Conservation (phyloP, 352 stramenopile genomes). For the Albugo laibachii region DNA sequence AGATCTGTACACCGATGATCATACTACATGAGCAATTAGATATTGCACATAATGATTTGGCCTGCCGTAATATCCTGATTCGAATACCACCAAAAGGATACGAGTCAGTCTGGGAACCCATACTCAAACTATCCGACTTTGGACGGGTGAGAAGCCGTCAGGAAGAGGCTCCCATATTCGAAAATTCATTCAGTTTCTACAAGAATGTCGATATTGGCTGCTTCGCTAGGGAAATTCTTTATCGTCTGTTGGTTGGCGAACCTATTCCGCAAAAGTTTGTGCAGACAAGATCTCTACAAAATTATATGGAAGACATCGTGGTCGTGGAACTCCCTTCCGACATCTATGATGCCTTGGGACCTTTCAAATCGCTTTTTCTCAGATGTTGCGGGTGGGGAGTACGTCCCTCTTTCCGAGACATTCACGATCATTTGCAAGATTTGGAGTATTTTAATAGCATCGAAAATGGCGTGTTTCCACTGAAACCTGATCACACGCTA, state of each 20-base stretch:
- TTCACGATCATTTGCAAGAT: slow-evolving; percentile 58
- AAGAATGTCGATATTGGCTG: slow-evolving; percentile 69
- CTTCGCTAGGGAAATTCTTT: slow-evolving; percentile 63
- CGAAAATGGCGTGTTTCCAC: slow-evolving; percentile 54
- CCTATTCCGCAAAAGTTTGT: slow-evolving; percentile 49
- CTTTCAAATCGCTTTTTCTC: slow-evolving; percentile 51
- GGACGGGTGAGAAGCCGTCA: slow-evolving; percentile 50
- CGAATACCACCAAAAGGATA: slow-evolving; percentile 58
- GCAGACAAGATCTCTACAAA: slow-evolving; percentile 55
- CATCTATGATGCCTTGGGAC: slow-evolving; percentile 30
- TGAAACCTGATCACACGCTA: slow-evolving; percentile 42
- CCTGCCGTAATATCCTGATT: slow-evolving; percentile 75
- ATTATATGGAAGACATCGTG: slow-evolving; percentile 48
- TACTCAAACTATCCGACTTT: slow-evolving; percentile 73
- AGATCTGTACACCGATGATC: slow-evolving; percentile 65
- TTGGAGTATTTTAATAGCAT: slow-evolving; percentile 57
- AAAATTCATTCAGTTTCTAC: slow-evolving; percentile 54
- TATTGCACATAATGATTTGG: slow-evolving; percentile 56
- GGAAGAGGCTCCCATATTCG: slow-evolving; percentile 37
- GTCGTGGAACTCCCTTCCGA: slow-evolving; percentile 36
- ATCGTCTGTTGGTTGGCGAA: slow-evolving; percentile 55
- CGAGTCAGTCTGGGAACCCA: slow-evolving; percentile 57
- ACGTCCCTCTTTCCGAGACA: slow-evolving; percentile 54
- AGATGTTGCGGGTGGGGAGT: slow-evolving; percentile 60
- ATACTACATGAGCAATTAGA: slow-evolving; percentile 63